Percentiles rank a stretch among this genome's conserved stretches.
These are phyloP conservation scores for Arthrocladium fulminans DNA, from an alignment of 2,329 filamentous ascomycete species.

Conservation along the genomic window DNA sequence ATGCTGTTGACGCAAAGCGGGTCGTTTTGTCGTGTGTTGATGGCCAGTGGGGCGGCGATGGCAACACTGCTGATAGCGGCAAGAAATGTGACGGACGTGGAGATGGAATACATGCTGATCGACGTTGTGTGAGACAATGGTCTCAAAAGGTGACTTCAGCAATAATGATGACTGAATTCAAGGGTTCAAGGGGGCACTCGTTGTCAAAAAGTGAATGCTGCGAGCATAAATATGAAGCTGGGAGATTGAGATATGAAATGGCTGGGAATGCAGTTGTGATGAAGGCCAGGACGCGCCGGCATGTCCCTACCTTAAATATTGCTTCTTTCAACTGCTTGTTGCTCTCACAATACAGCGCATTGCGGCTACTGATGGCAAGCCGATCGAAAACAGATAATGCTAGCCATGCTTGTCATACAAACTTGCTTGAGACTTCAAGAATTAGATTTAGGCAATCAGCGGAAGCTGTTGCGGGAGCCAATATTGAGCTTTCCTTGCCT, in stretches of 20 bases:
- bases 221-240: not conserved
- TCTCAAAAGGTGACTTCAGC: not conserved
- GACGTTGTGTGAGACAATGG: not conserved
- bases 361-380: not conserved
- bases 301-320: not conserved
- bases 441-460: not conserved
- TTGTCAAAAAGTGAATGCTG: not conserved
- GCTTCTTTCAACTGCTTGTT: not conserved
- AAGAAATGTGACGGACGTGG: not conserved
- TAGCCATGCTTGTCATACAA: not conserved
- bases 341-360: not conserved
- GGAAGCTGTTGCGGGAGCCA: not conserved
- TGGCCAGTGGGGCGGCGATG: constrained; percentile 5
- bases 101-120: not conserved
- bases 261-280: not conserved
- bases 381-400: not conserved
- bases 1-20: not conserved
- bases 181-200: not conserved
- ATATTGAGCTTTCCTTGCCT: not conserved
- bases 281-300: not conserved
- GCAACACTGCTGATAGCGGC: not conserved
- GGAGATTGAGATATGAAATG: not conserved
- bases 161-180: not conserved
- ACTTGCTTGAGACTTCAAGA: not conserved
- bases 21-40: not conserved